phyloP scores from a whole-genome alignment of 345 rosid species.

The Schrenkiella parvula region DNA sequence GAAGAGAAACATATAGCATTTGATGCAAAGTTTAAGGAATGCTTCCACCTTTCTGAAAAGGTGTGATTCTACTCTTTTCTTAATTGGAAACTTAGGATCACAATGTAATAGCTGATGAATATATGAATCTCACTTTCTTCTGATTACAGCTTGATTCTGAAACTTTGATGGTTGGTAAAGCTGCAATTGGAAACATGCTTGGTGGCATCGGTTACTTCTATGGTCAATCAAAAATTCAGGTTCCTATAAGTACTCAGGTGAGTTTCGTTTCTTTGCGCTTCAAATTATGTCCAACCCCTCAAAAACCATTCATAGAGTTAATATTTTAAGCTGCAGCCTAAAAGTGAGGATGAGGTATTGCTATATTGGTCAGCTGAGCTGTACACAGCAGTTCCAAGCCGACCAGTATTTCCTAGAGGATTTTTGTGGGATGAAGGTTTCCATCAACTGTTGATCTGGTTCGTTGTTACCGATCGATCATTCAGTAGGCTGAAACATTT shows the following conservation, averaged over 20 bases:
- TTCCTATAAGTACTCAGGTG: slow-evolving; percentile 49
- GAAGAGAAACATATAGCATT: slow-evolving; percentile 59
- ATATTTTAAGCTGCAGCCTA: slow-evolving; percentile 42
- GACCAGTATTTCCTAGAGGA: slow-evolving; percentile 88
- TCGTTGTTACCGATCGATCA: slow-evolving; percentile 25
- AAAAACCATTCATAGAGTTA: slow-evolving; percentile 29
- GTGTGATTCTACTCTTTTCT: slow-evolving; percentile 31
- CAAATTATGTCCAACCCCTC: background rate
- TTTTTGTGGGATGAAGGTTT: slow-evolving; percentile 99
- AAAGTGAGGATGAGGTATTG: slow-evolving; percentile 45
- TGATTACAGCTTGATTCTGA: slow-evolving; percentile 62
- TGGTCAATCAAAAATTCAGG: slow-evolving; percentile 76
- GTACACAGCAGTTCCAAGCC: slow-evolving; percentile 92
- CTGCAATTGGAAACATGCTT: slow-evolving; percentile 79
- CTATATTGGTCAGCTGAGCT: slow-evolving; percentile 95
- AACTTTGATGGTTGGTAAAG: slow-evolving; percentile 61
- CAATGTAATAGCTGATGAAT: background rate
- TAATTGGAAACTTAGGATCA: background rate
- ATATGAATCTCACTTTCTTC: background rate
- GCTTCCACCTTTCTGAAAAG: slow-evolving; percentile 59
- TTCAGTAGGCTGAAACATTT: background rate
- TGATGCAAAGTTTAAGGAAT: slow-evolving; percentile 55
- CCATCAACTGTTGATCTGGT: slow-evolving; percentile 88
- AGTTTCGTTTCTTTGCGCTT: slow-evolving; percentile 22
- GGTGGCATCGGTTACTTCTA: slow-evolving; percentile 96